A percentile compares a stretch with the other conserved stretches of the same genome.
phyloP scores from a whole-genome alignment of 495 filamentous ascomycete genomes.

The Alectoria sarmentosa region DNA sequence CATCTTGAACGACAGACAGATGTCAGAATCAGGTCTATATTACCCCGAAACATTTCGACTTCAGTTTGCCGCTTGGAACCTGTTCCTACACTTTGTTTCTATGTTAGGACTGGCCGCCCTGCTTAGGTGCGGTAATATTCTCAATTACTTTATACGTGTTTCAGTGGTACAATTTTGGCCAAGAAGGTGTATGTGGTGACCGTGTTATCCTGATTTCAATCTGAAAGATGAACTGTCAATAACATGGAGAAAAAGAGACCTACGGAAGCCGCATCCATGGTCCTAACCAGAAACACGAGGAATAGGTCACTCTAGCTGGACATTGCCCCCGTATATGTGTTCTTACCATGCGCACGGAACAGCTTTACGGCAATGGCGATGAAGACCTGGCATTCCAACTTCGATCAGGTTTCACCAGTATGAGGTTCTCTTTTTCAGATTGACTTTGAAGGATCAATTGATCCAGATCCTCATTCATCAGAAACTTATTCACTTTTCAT shows the following conservation, averaged over 20 bases:
- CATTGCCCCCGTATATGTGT: too few relatives aligned
- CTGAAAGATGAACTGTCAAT: background rate
- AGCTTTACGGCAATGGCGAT: background rate
- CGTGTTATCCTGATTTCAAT: background rate
- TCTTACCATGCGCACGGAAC: background rate
- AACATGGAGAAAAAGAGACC: background rate
- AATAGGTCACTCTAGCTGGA: too few relatives aligned
- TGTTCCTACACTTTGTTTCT: background rate
- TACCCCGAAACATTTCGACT: too few relatives aligned
- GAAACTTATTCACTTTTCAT: background rate
- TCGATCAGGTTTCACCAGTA: background rate
- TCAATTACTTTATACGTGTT: background rate
- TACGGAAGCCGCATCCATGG: background rate
- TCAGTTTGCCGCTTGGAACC: background rate
- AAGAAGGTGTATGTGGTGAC: background rate
- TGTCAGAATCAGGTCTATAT: background rate
- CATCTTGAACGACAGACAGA: background rate
- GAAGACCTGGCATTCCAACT: background rate
- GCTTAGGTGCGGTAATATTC: background rate
- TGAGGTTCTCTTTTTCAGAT: background rate
- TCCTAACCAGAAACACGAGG: background rate
- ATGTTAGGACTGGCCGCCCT: background rate
- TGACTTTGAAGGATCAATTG: background rate
- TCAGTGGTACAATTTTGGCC: background rate
- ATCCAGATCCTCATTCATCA: background rate